Evolutionary conservation across 768 basidiomycete species (phyloP), one percentile per base, ranked within the genome.

Genomic region (Cystofilobasidium macerans): DNA sequence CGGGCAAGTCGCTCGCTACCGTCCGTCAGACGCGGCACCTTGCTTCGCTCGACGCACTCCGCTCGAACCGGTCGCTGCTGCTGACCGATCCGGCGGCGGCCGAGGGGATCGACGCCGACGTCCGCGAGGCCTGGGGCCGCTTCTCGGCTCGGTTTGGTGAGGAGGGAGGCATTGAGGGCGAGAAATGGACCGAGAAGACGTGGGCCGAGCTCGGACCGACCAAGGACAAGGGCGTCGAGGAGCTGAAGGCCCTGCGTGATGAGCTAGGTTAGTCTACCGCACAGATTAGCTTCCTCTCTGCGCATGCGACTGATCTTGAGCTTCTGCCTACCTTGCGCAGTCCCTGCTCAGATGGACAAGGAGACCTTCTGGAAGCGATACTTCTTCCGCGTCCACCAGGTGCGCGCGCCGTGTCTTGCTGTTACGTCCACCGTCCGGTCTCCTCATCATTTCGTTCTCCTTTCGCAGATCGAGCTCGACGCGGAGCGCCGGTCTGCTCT

Each of bases 341-440:
- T 89, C 2, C 88, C 89, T 1, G 79, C 81, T 14, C 79, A 79
- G 59, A 77, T 90, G 75, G 79, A 81, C 1, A 80, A 80, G 59
- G 81, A 83, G 53, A 78, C 78, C 18, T 95, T 93, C 76, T 94
- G 91, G 91, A 81, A 81, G 43, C 82, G 91, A 9, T 94, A 88
- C 77, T 92, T 91, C 78, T 95, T 92, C 82, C 82, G 91, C 14
- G 82, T 83, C 24, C 79, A 88, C 74, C 89, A 79, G 84, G 90
- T 86, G 72, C 24, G 78, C 71, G 62, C 59, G 58, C n/a, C 18
- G 33, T 51, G 51, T 20, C 48, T 33, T 35, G 13, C 62, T 61
- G 26, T 61, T 6, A 26, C 18, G 32, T 7, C 24, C 26, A 13
- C 42, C 36, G n/a, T 47, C 28, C 5, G 32, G 28, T 24, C 13